A percentile compares a stretch with the other conserved stretches of the same genome.
Evolutionary conservation across 768 basidiomycete genomes (phyloP).

Genomic region (Mycena indigotica): DNA sequence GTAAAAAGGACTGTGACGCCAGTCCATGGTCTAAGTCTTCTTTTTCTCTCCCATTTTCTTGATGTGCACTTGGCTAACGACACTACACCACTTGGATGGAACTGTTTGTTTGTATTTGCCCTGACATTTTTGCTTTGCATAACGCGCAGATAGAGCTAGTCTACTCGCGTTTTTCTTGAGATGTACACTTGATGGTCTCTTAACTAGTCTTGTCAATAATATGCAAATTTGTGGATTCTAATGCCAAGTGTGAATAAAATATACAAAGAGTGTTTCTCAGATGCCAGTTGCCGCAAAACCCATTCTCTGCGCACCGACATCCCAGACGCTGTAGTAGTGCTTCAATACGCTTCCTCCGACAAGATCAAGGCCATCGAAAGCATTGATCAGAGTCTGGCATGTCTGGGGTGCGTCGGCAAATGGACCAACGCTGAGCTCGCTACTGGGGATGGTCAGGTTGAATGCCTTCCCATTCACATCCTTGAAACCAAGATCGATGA

Average conservation of each 20-base stretch:
- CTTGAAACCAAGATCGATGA: conserved; percentile 55
- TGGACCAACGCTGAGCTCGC: conserved; percentile 60
- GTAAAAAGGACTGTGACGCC: background rate
- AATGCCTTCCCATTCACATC: conserved; percentile 49
- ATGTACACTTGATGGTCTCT: background rate
- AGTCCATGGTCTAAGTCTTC: background rate
- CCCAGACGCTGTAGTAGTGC: conserved; percentile 47
- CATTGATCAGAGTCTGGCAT: conserved; percentile 62
- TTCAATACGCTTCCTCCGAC: conserved; percentile 59
- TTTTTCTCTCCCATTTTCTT: background rate
- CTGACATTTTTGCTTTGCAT: too few species aligned
- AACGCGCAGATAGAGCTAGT: too few species aligned
- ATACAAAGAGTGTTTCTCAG: background rate
- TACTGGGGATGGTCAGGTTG: conserved; percentile 59
- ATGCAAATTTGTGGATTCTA: background rate
- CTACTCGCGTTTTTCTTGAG: background rate
- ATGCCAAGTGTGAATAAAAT: background rate
- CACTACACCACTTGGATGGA: too few species aligned
- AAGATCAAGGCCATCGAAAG: conserved; percentile 52
- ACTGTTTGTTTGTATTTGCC: too few species aligned
- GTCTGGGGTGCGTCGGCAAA: conserved; percentile 48
- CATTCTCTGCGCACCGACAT: conserved; percentile 8
- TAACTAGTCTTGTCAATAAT: background rate
- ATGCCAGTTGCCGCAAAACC: conserved; percentile 6
- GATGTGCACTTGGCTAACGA: too few species aligned